Percentiles rank a stretch among this genome's conserved stretches.
Evolutionary conservation across 805 yeast genomes (phyloP).

Genomic region (Lipomyces orientalis): DNA sequence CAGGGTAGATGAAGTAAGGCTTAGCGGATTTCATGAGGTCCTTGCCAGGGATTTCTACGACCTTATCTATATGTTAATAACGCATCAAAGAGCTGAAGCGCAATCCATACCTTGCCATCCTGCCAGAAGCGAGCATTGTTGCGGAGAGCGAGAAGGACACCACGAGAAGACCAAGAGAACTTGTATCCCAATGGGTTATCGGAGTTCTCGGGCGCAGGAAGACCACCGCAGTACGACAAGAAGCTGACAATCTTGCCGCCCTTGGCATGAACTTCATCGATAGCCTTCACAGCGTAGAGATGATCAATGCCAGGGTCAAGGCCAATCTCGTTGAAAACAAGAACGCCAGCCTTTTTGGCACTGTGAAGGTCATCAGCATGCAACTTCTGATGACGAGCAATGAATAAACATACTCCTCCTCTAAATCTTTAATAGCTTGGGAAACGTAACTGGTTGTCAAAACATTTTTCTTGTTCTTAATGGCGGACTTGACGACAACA

Average conservation of each 20-base stretch:
- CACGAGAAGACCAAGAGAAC: conserved; percentile 99
- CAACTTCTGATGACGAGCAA: neutral
- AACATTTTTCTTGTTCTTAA: conserved; percentile 76
- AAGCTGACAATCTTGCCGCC: conserved; percentile 94
- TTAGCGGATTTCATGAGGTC: conserved; percentile 94
- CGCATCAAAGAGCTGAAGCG: neutral
- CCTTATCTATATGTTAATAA: conserved; percentile 1
- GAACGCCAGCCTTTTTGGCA: conserved; percentile 88
- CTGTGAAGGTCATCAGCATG: conserved; percentile 7
- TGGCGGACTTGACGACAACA: conserved; percentile 89
- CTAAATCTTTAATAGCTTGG: conserved; percentile 37
- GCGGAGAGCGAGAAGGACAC: conserved; percentile 93
- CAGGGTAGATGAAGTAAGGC: conserved; percentile 96
- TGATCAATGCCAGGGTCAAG: conserved; percentile 99
- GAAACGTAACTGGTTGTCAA: conserved; percentile 98
- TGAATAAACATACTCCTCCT: conserved; percentile 26
- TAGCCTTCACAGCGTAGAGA: conserved; percentile 96
- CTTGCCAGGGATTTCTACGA: conserved; percentile 80
- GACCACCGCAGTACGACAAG: conserved; percentile 97
- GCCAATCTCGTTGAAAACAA: conserved; percentile 98
- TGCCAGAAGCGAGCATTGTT: conserved; percentile 89
- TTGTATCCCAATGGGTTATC: conserved; percentile 98
- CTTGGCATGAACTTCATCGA: conserved; percentile 90
- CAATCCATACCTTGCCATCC: conserved; percentile 64
- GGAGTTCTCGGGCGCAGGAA: conserved; percentile 97